Evolutionary conservation across 768 basidiomycete species (phyloP), one percentile per base, ranked within the genome.

Genomic region (Grammothele lineata): DNA sequence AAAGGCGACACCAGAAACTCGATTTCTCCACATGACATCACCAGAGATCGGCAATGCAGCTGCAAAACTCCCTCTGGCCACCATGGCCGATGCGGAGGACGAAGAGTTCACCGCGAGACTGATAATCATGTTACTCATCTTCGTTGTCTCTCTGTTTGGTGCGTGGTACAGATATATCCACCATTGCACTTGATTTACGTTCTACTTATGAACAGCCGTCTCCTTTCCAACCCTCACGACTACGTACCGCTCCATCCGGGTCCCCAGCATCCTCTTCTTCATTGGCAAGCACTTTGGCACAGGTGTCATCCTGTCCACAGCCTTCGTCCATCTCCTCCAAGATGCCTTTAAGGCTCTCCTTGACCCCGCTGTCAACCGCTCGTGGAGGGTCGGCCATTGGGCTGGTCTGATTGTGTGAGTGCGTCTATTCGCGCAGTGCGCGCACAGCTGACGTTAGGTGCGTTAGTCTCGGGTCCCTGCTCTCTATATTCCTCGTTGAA

Each of bases 221-320:
- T 84, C 84, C 0, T 85, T 91, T 51, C 88, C 89, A 0, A 68
- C 78, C 1, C 47, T 87, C 21, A 85, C 87, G 0, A 78, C 75
- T 47, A 71, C 71, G 1, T 57, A 74, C 12, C 69, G 71, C 5
- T 71, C 70, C 47, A 56, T 89, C 18, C 73, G 74, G 43, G 81
- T 88, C 55, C 87, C 86, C 1, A 73, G 74, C 19, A 67, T 86
- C 14, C 57, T 84, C 15, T 91, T 92, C 61, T 91, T 92, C 64
- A 70, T 88, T n/a, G 87, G 85, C 32, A 92, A 90, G 57, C 89
- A 92, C 60, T 90, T 91, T 56, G 89, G 89, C 27, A 91, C 89
- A 12, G 87, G 87, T 10, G 87, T 88, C 12, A 92, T 92, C 26
- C 63, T 92, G 4, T 81, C 88, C 3, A 92, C 89, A 0, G 88